Conservation (phyloP, 2,329 filamentous ascomycete species). For the Nakataea oryzae region DNA sequence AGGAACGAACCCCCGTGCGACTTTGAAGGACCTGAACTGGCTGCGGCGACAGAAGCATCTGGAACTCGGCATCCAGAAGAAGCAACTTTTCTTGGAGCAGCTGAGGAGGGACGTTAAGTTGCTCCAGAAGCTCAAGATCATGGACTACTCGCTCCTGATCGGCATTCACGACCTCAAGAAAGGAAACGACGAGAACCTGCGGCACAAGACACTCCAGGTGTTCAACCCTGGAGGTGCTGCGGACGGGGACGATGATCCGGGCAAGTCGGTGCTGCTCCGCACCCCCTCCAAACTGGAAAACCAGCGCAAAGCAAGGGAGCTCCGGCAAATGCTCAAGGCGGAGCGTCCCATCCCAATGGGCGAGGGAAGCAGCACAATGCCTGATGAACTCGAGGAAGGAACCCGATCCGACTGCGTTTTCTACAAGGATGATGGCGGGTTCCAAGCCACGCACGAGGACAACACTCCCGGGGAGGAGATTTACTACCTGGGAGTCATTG, state of each 20-base stretch:
- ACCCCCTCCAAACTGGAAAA: slow-evolving; percentile 92
- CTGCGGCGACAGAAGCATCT: slow-evolving; percentile 73
- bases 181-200: slow-evolving; percentile 91
- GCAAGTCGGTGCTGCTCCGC: slow-evolving; percentile 59
- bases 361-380: slow-evolving; percentile 74
- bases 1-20: slow-evolving; percentile 81
- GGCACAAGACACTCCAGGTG: slow-evolving; percentile 79
- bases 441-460: slow-evolving; percentile 86
- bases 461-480: slow-evolving; percentile 79
- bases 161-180: slow-evolving; percentile 85
- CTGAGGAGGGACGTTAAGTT: slow-evolving; percentile 79
- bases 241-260: slow-evolving; percentile 45
- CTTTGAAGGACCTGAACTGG: slow-evolving; percentile 96
- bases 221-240: slow-evolving; percentile 71
- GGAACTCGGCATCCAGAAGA: slow-evolving; percentile 83
- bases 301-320: slow-evolving; percentile 78
- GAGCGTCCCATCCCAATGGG: slow-evolving; percentile 92
- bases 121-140: slow-evolving; percentile 82
- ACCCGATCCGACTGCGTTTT: slow-evolving; percentile 65
- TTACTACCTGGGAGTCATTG: slow-evolving; percentile 97
- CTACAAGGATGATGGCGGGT: slow-evolving; percentile 88
- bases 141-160: slow-evolving; percentile 95
- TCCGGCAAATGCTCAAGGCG: slow-evolving; percentile 84
- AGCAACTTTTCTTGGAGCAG: slow-evolving; percentile 78
- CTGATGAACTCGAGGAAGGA: slow-evolving; percentile 72